Percentiles rank a stretch among this genome's conserved stretches.
Evolutionary conservation across 768 basidiomycete species (phyloP).

Genomic region (Amanita thiersii): DNA sequence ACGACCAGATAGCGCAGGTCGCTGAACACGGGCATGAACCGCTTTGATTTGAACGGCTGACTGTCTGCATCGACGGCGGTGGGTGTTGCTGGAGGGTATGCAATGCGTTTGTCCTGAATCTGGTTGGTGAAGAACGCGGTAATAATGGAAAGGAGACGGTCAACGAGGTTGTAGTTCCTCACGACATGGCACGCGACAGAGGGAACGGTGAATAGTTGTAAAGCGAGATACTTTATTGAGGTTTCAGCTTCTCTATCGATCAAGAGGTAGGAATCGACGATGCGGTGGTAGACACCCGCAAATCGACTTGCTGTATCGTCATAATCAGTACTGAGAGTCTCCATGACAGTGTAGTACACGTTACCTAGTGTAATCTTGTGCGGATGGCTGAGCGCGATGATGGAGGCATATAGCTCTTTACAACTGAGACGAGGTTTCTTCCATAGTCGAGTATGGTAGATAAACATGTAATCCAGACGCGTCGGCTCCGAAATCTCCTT

Average conservation of each 20-base stretch:
- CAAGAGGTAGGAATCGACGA: conserved; percentile 88
- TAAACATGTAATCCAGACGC: conserved; percentile 65
- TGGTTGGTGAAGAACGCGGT: conserved; percentile 91
- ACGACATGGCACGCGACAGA: conserved; percentile 78
- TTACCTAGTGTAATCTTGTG: conserved; percentile 76
- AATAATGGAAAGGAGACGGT: conserved; percentile 76
- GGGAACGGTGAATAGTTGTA: conserved; percentile 90
- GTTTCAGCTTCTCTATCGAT: conserved; percentile 93
- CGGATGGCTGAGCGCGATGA: conserved; percentile 61
- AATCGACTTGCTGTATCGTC: conserved; percentile 63
- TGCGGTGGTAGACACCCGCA: conserved; percentile 73
- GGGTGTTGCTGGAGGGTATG: conserved; percentile 26
- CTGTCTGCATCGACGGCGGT: conserved; percentile 68
- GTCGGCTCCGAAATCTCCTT: conserved; percentile 44
- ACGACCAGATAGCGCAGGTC: conserved; percentile 83
- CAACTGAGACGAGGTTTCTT: conserved; percentile 73
- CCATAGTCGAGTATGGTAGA: conserved; percentile 83
- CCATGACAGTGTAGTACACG: conserved; percentile 16
- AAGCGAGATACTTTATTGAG: conserved; percentile 87
- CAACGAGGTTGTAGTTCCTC: conserved; percentile 61
- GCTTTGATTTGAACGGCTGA: conserved; percentile 87
- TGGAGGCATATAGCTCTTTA: conserved; percentile 75
- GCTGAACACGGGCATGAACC: conserved; percentile 92
- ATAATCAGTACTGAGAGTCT: neutral
- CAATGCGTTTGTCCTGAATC: conserved; percentile 63